Evolutionary conservation across 2,329 filamentous ascomycete genomes (phyloP).

Genomic region (Metarhizium humberi): DNA sequence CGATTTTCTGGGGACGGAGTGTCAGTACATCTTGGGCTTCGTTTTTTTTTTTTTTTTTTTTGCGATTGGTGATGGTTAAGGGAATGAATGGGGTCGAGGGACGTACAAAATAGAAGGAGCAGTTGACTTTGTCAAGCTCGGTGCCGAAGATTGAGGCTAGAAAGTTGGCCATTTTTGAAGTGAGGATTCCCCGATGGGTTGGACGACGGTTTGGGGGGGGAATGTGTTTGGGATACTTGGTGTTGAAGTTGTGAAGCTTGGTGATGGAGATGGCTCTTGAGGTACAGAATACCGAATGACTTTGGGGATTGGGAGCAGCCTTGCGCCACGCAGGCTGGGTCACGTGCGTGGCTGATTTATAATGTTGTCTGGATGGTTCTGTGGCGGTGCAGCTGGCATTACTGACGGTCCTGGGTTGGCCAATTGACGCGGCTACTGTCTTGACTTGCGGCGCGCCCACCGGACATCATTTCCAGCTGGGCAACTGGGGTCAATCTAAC

Average conservation of each 20-base stretch:
- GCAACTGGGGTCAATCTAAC: neutral
- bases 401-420: too few species aligned
- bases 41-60: neutral
- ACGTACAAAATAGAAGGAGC: constrained; percentile 76
- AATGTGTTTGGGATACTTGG: neutral
- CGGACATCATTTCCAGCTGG: neutral
- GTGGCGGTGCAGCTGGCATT: neutral
- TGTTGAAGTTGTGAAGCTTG: neutral
- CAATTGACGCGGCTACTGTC: neutral
- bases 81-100: neutral
- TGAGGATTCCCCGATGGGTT: too few species aligned
- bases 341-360: constrained; percentile 24
- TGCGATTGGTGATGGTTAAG: neutral
- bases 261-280: neutral
- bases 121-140: constrained; percentile 99
- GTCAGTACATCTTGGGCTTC: neutral
- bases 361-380: constrained; percentile 7
- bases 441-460: neutral
- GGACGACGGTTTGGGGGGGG: neutral
- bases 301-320: neutral
- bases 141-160: constrained; percentile 99
- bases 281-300: neutral
- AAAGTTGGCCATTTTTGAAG: constrained; percentile 76
- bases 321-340: constrained; percentile 9
- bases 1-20: constrained; percentile 61